Evolutionary conservation across 257 asterid genomes (phyloP).

Genomic region (Datura wrightii): DNA sequence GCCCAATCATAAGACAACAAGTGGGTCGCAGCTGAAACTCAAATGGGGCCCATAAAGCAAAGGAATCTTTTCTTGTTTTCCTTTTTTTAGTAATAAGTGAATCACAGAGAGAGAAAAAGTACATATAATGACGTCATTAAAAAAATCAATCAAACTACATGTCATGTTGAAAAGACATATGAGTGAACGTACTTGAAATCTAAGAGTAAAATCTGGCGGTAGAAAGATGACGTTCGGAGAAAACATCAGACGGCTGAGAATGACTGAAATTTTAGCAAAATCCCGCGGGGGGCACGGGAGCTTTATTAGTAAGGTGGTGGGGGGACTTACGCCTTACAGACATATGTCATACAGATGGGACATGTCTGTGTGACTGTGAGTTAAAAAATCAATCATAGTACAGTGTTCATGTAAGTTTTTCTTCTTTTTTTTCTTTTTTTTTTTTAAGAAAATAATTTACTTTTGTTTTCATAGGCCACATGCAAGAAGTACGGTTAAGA

Average conservation of each 20-base stretch:
- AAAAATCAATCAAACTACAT: background rate
- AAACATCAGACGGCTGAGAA: constrained; percentile 39
- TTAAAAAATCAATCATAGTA: constrained; percentile 13
- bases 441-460: background rate
- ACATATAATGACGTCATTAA: constrained; percentile 32
- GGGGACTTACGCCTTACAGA: background rate
- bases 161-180: constrained; percentile 34
- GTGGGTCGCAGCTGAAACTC: background rate
- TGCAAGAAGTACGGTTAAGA: constrained; percentile 33
- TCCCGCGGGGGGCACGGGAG: constrained; percentile 87
- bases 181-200: constrained; percentile 22
- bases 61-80: constrained; percentile 19
- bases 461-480: background rate
- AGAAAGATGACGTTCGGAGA: constrained; percentile 37
- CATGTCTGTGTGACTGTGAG: background rate
- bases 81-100: constrained; percentile 5
- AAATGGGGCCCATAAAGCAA: background rate
- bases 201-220: constrained; percentile 20
- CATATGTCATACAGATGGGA: background rate
- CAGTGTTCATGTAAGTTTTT: background rate
- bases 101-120: background rate
- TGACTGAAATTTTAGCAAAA: constrained; percentile 35
- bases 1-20: background rate
- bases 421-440: background rate
- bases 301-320: constrained; percentile 14